A percentile compares a stretch with the other conserved stretches of the same genome.
Evolutionary conservation across 2,329 filamentous ascomycete species (phyloP).

Genomic region (Raffaelea arxii): DNA sequence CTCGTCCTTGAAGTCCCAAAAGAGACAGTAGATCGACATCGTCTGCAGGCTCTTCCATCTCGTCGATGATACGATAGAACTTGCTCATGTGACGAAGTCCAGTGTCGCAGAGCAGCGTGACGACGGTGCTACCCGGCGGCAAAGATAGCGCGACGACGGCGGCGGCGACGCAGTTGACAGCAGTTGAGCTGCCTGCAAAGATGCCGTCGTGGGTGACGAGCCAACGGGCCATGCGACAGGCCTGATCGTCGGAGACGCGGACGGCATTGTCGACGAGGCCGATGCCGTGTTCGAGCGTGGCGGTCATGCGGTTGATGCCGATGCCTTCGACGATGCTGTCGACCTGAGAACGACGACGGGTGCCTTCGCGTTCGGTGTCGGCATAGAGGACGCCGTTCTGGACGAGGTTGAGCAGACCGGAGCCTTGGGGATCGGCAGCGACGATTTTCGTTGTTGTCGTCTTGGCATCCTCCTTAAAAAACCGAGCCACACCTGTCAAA

Average conservation of each 20-base stretch:
- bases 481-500: constrained; percentile 75
- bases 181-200: constrained; percentile 87
- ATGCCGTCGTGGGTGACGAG: constrained; percentile 91
- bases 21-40: no score
- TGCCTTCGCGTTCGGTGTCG: constrained; percentile 79
- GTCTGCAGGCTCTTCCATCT: constrained; percentile 40
- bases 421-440: constrained; percentile 88
- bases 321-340: constrained; percentile 96
- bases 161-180: constrained; percentile 89
- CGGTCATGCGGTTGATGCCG: constrained; percentile 88
- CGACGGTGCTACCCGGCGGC: constrained; percentile 53
- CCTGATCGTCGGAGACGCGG: constrained; percentile 79
- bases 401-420: constrained; percentile 84
- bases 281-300: constrained; percentile 81
- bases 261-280: constrained; percentile 86
- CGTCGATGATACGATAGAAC: constrained; percentile 68
- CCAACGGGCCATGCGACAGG: constrained; percentile 90
- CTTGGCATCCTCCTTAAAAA: constrained; percentile 63
- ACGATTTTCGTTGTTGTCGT: constrained; percentile 54
- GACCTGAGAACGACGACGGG: constrained; percentile 78
- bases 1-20: constrained; percentile 17
- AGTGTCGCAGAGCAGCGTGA: constrained; percentile 81
- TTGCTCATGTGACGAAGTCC: constrained; percentile 76
- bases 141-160: constrained; percentile 57
- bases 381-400: constrained; percentile 96